Conservation (phyloP, 768 basidiomycete genomes). For the Chalciporus piperatus region DNA sequence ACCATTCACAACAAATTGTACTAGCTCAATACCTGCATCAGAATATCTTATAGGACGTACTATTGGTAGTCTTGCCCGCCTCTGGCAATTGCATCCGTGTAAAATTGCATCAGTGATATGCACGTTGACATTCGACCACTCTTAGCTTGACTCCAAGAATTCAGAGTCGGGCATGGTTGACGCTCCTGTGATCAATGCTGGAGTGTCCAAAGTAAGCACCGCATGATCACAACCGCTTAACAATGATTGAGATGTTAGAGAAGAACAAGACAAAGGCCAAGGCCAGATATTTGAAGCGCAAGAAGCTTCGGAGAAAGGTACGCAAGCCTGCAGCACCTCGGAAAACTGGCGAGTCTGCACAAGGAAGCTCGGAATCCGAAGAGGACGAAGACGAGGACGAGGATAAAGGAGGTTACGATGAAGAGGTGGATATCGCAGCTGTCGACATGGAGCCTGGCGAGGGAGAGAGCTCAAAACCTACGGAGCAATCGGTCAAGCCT, state of each 20-base stretch:
- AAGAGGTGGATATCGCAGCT: conserved; percentile 16
- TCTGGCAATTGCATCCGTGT: neutral
- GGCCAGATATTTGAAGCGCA: conserved; percentile 67
- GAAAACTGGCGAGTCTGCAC: conserved; percentile 20
- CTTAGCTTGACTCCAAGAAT: neutral
- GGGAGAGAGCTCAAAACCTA: conserved; percentile 2
- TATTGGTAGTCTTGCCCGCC: no score
- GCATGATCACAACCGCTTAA: neutral
- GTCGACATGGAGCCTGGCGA: conserved; percentile 6
- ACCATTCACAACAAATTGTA: no score
- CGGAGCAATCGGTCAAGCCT: conserved; percentile 20
- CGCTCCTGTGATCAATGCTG: conserved; percentile 1
- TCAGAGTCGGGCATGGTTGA: conserved; percentile 8
- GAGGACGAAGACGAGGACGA: conserved; percentile 31
- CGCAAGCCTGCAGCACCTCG: conserved; percentile 33
- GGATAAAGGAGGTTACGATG: conserved; percentile 16
- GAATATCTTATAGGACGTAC: no score
- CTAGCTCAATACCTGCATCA: no score
- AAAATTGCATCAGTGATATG: neutral
- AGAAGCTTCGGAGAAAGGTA: conserved; percentile 63
- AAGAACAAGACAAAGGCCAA: conserved; percentile 69
- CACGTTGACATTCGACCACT: no score
- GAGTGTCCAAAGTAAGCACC: conserved; percentile 18
- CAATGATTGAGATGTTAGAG: no score
- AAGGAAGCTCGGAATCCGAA: conserved; percentile 17